Percentiles rank a stretch among this genome's conserved stretches.
phyloP scores from a whole-genome alignment of 2,329 filamentous ascomycete species.

The Cladosporium sp. region DNA sequence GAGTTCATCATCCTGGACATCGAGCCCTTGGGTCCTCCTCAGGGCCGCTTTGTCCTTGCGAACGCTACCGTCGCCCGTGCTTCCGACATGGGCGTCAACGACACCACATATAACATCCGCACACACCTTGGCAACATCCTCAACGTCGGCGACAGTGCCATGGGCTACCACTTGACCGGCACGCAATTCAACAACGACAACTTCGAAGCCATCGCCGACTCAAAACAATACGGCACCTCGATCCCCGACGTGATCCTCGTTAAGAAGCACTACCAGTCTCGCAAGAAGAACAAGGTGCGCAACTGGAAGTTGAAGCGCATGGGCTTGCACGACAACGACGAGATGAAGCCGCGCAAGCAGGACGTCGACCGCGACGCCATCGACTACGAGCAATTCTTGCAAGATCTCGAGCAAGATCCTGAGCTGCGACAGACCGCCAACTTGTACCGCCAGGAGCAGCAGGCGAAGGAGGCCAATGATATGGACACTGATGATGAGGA shows the following conservation, averaged over 20 bases:
- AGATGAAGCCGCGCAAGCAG: slow-evolving; percentile 73
- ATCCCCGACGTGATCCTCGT: slow-evolving; percentile 93
- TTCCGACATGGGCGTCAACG: slow-evolving; percentile 79
- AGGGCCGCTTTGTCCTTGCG: slow-evolving; percentile 77
- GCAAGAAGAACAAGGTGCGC: slow-evolving; percentile 68
- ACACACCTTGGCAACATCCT: slow-evolving; percentile 86
- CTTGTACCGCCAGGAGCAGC: slow-evolving; percentile 66
- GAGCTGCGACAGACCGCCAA: slow-evolving; percentile 81
- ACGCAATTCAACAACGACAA: slow-evolving; percentile 90
- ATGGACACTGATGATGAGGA: slow-evolving; percentile 50
- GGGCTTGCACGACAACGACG: slow-evolving; percentile 80
- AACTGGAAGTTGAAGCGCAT: slow-evolving; percentile 96
- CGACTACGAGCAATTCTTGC: slow-evolving; percentile 96
- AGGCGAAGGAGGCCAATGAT: slow-evolving; percentile 56
- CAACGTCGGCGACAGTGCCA: slow-evolving; percentile 82
- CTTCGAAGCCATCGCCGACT: slow-evolving; percentile 77
- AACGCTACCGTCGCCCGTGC: slow-evolving; percentile 87
- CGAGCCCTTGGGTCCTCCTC: slow-evolving; percentile 69
- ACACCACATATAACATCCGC: slow-evolving; percentile 81
- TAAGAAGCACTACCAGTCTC: slow-evolving; percentile 92
- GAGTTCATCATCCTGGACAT: slow-evolving; percentile 97
- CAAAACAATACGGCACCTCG: slow-evolving; percentile 67
- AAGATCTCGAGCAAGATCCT: slow-evolving; percentile 91
- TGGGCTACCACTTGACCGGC: slow-evolving; percentile 89
- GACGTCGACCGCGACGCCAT: slow-evolving; percentile 85